phyloP scores from a whole-genome alignment of 495 filamentous ascomycete species.

The Aspergillus avenaceus region DNA sequence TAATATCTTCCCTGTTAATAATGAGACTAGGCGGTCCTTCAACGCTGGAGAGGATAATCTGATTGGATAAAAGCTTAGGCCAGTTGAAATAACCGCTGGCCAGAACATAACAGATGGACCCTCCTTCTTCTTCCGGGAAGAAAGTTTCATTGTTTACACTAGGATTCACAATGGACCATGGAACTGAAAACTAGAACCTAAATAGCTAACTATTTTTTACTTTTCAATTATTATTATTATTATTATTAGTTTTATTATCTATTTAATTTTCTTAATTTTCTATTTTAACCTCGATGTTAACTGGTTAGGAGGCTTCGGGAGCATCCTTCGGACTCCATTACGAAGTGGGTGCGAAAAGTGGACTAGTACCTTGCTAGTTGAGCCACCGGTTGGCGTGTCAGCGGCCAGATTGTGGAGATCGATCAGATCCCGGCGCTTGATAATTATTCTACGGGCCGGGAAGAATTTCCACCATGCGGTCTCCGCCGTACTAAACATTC shows the following conservation, averaged over 20 bases:
- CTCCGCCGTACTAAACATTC: neutral
- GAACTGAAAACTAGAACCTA: too few relatives aligned
- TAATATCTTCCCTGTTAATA: neutral
- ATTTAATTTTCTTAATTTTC: neutral
- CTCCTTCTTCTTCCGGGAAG: too few relatives aligned
- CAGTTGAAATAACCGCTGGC: too few relatives aligned
- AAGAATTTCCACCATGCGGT: neutral
- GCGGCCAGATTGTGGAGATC: neutral
- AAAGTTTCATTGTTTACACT: too few relatives aligned
- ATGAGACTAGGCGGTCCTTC: neutral
- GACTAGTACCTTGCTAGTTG: neutral
- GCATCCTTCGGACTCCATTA: neutral
- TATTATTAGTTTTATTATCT: too few relatives aligned
- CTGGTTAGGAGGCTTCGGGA: neutral
- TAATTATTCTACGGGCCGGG: neutral
- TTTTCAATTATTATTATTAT: too few relatives aligned
- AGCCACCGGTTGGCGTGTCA: neutral
- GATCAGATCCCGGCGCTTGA: neutral
- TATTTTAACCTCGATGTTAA: neutral
- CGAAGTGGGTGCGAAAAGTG: neutral
- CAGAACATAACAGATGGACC: too few relatives aligned
- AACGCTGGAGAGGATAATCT: too few relatives aligned
- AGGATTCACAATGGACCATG: too few relatives aligned
- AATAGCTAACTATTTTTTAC: too few relatives aligned
- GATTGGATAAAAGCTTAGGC: too few relatives aligned